Conservation (phyloP, 176 grass and related monocot genomes). For the Canna indica region DNA sequence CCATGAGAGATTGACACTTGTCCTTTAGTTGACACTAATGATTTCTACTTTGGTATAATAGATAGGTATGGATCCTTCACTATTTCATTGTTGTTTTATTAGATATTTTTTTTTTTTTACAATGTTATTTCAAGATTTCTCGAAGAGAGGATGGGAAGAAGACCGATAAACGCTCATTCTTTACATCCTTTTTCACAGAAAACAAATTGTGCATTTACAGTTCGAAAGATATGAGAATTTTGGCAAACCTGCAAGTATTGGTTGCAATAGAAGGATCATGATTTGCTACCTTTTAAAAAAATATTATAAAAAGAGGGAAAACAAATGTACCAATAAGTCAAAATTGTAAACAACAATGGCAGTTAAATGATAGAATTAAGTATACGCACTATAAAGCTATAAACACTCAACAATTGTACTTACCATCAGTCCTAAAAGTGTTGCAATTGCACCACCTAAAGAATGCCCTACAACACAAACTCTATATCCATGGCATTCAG, state of each 20-base stretch:
- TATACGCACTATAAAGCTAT: conserved; percentile 5
- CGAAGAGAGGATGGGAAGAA: too few species aligned
- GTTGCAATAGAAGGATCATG: neutral
- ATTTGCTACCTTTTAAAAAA: neutral
- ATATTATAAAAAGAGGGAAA: neutral
- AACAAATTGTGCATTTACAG: neutral
- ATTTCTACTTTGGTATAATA: too few species aligned
- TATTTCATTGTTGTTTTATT: too few species aligned
- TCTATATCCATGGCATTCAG: conserved; percentile 78
- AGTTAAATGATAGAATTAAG: conserved; percentile 10
- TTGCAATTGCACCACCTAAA: conserved; percentile 84
- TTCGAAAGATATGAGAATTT: too few species aligned
- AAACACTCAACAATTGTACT: conserved; percentile 19
- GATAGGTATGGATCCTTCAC: too few species aligned
- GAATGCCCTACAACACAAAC: conserved; percentile 82
- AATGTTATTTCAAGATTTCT: too few species aligned
- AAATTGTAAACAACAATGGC: neutral
- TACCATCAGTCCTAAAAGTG: conserved; percentile 88
- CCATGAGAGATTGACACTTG: too few species aligned
- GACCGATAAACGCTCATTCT: too few species aligned
- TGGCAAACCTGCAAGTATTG: too few species aligned
- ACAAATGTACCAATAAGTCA: neutral
- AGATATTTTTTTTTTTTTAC: too few species aligned
- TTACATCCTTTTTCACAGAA: neutral
- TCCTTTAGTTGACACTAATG: too few species aligned